A percentile compares a stretch with the other conserved stretches of the same genome.
These are phyloP conservation scores for Pelargonium myrrhifolium DNA, from an alignment of 441 rosid species.

Conservation along the genomic window DNA sequence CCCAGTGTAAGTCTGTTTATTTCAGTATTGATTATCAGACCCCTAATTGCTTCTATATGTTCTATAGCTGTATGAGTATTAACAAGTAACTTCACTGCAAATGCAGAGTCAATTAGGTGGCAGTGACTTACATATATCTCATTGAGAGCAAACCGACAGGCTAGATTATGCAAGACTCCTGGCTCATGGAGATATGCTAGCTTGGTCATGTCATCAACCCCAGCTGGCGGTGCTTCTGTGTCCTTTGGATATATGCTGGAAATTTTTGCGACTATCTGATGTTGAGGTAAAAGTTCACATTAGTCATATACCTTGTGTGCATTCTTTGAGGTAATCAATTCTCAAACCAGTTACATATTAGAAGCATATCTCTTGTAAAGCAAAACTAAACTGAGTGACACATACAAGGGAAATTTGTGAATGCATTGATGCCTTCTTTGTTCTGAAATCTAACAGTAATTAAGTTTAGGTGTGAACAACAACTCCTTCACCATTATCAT, in stretches of 20 bases:
- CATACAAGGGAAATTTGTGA: not conserved
- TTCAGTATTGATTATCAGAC: slow-evolving; percentile 9
- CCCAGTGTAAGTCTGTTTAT: slow-evolving; percentile 92
- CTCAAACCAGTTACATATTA: not conserved
- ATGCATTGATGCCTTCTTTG: not conserved
- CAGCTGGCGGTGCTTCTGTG: slow-evolving; percentile 95
- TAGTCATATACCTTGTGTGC: not conserved
- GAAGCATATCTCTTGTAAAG: not conserved
- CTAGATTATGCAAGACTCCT: slow-evolving; percentile 88
- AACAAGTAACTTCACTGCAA: slow-evolving; percentile 7
- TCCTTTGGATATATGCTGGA: slow-evolving; percentile 87
- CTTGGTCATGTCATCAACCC: slow-evolving; percentile 99
- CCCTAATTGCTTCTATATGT: slow-evolving; percentile 3
- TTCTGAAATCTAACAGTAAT: not conserved
- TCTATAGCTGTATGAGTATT: slow-evolving; percentile 5
- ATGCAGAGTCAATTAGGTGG: not conserved
- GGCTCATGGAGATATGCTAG: slow-evolving; percentile 98
- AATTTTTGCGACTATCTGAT: slow-evolving; percentile 72
- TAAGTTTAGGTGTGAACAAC: not conserved
- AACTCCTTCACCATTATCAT: not conserved
- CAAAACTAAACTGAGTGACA: not conserved
- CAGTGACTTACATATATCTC: slow-evolving; percentile 77
- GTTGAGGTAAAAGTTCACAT: slow-evolving; percentile 15
- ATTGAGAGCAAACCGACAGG: slow-evolving; percentile 87
- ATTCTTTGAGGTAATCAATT: not conserved